Conservation (phyloP, 805 yeast species). For the Lipomyces sp. region DNA sequence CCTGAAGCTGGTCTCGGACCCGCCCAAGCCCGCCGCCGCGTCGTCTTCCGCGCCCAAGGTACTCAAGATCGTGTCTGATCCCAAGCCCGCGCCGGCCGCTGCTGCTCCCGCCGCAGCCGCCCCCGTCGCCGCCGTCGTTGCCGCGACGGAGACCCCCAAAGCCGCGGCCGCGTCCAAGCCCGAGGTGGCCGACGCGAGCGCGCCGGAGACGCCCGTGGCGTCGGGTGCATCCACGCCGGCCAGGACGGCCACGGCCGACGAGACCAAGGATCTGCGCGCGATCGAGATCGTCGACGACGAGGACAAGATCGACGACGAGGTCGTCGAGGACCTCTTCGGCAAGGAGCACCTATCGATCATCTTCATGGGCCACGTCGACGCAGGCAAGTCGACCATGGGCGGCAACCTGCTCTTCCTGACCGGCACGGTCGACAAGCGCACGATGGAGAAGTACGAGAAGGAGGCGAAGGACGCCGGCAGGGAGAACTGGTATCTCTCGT, state of each 20-base stretch:
- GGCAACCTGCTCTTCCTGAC: conserved; percentile 91
- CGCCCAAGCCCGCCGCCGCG: conserved; percentile 32
- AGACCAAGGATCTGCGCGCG: conserved; percentile 29
- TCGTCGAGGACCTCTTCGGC: conserved; percentile 90
- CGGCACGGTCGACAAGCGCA: conserved; percentile 97
- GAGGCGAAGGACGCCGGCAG: conserved; percentile 99
- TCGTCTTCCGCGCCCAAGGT: conserved; percentile 29
- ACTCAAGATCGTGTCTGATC: conserved; percentile 30
- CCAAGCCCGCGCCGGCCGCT: conserved; percentile 6
- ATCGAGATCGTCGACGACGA: conserved; percentile 65
- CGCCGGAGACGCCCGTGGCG: conserved; percentile 28
- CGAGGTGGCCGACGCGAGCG: conserved; percentile 30
- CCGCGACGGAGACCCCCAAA: conserved; percentile 26
- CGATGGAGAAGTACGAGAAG: conserved; percentile 95
- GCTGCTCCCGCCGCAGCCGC: neutral
- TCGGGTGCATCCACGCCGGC: conserved; percentile 31
- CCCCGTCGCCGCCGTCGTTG: conserved; percentile 25
- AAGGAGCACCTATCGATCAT: conserved; percentile 95
- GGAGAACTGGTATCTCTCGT: conserved; percentile 98
- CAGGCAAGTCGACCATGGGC: conserved; percentile 99
- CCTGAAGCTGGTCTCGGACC: conserved; percentile 11
- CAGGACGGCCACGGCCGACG: conserved; percentile 26
- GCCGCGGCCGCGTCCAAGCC: conserved; percentile 30
- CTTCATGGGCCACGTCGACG: conserved; percentile 99
- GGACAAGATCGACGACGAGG: conserved; percentile 82